phyloP scores from a whole-genome alignment of 768 basidiomycete species.

The Coprinellus micaceus region DNA sequence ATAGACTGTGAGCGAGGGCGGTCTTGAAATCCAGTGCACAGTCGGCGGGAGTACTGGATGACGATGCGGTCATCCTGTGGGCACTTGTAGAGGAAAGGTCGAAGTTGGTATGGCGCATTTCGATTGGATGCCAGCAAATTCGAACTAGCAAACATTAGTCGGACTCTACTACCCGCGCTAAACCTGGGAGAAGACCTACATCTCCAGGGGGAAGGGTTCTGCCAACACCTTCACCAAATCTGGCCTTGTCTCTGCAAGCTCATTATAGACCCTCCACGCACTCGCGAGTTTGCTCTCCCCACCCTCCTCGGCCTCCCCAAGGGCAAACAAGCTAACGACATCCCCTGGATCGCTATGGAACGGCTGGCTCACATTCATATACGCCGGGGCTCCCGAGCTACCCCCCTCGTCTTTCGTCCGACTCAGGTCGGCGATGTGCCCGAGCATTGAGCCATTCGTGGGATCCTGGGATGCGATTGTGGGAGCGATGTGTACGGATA shows the following conservation, averaged over 20 bases:
- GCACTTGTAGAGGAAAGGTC: constrained; percentile 33
- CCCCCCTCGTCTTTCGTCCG: constrained; percentile 28
- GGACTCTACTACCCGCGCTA: neutral
- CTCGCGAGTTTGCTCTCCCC: constrained; percentile 45
- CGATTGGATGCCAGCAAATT: constrained; percentile 36
- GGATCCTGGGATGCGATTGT: neutral
- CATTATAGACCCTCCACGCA: constrained; percentile 42
- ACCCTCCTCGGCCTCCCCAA: constrained; percentile 40
- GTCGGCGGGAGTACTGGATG: constrained; percentile 45
- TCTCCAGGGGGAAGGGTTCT: constrained; percentile 43
- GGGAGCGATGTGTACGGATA: constrained; percentile 4
- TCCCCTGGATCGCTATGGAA: constrained; percentile 49
- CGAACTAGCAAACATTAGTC: neutral
- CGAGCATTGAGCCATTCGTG: no score
- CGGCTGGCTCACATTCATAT: constrained; percentile 47
- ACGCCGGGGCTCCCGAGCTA: constrained; percentile 40
- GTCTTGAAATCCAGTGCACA: constrained; percentile 41
- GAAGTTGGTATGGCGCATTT: constrained; percentile 31
- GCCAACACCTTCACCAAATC: constrained; percentile 40
- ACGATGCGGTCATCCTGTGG: constrained; percentile 36
- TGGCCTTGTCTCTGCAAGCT: constrained; percentile 41
- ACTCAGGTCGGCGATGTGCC: constrained; percentile 43
- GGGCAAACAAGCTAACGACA: constrained; percentile 40
- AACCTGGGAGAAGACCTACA: constrained; percentile 14
- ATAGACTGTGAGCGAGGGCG: constrained; percentile 35